Percentiles rank a stretch among this genome's conserved stretches.
These are phyloP conservation scores for Candida insectorum DNA, from an alignment of 805 yeast genomes.

Conservation along the genomic window DNA sequence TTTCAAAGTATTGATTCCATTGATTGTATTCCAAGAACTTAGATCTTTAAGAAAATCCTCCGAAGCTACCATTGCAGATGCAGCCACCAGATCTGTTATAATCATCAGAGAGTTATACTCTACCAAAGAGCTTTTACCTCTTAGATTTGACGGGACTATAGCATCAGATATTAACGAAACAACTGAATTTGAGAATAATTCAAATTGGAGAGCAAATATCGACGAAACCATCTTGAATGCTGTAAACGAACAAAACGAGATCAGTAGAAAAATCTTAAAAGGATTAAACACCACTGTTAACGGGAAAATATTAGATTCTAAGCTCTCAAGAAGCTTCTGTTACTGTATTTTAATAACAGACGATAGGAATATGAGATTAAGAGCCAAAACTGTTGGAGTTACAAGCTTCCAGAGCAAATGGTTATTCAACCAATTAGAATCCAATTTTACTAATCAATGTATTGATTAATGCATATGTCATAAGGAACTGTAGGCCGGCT, in stretches of 20 bases:
- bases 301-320: slow-evolving; percentile 24
- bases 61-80: slow-evolving; percentile 72
- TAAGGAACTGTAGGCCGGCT: no score
- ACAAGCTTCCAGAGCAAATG: slow-evolving; percentile 57
- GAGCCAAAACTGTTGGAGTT: slow-evolving; percentile 58
- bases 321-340: slow-evolving; percentile 43
- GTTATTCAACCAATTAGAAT: slow-evolving; percentile 53
- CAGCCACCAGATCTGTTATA: slow-evolving; percentile 77
- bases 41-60: slow-evolving; percentile 66
- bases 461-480: slow-evolving; percentile 44
- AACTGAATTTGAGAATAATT: slow-evolving; percentile 68
- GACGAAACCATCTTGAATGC: slow-evolving; percentile 65
- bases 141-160: slow-evolving; percentile 66
- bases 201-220: slow-evolving; percentile 68
- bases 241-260: slow-evolving; percentile 40
- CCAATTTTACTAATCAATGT: slow-evolving; percentile 47
- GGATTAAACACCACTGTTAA: slow-evolving; percentile 27
- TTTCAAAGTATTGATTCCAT: slow-evolving; percentile 61
- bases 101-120: slow-evolving; percentile 64
- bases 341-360: slow-evolving; percentile 69
- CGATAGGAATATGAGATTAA: slow-evolving; percentile 66
- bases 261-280: slow-evolving; percentile 37
- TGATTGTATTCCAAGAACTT: slow-evolving; percentile 75
- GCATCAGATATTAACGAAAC: slow-evolving; percentile 71
- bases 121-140: slow-evolving; percentile 53